Evolutionary conservation across 352 stramenopile genomes (phyloP).

Genomic region (Phytophthora cactorum): DNA sequence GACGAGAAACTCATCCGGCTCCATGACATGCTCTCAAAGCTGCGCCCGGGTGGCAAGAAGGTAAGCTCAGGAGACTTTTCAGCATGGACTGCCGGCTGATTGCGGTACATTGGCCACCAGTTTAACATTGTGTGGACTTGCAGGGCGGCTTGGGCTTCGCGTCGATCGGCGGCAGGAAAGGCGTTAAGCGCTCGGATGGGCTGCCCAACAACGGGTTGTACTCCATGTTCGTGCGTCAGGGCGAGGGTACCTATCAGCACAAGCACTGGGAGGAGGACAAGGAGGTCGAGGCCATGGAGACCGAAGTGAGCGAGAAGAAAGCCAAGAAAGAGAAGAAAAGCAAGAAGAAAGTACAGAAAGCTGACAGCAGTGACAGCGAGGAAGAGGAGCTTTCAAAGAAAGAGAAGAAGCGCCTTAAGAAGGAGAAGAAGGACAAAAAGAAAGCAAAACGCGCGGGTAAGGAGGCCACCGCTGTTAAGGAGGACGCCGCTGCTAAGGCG

Average conservation of each 20-base stretch:
- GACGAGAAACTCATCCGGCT: conserved; percentile 84
- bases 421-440: conserved; percentile 49
- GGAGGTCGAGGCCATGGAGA: conserved; percentile 17
- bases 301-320: conserved; percentile 33
- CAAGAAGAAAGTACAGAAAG: conserved; percentile 23
- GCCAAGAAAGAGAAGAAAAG: conserved; percentile 29
- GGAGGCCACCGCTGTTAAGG: conserved; percentile 10
- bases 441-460: conserved; percentile 33
- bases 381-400: conserved; percentile 39
- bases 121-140: neutral
- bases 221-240: conserved; percentile 86
- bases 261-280: conserved; percentile 81
- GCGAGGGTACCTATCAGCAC: conserved; percentile 76
- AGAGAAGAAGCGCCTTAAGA: conserved; percentile 52
- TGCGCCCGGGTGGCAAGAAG: conserved; percentile 83
- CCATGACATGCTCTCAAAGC: conserved; percentile 87
- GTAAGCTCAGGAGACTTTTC: conserved; percentile 23
- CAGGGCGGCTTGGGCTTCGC: conserved; percentile 81
- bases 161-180: conserved; percentile 52
- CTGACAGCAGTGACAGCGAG: conserved; percentile 15
- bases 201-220: conserved; percentile 85
- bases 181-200: conserved; percentile 70
- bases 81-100: conserved; percentile 3
- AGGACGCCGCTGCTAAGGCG: conserved; percentile 11
- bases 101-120: conserved; percentile 11